Conservation (phyloP, 805 yeast species). For the Lipomyces spencermartinsiae region DNA sequence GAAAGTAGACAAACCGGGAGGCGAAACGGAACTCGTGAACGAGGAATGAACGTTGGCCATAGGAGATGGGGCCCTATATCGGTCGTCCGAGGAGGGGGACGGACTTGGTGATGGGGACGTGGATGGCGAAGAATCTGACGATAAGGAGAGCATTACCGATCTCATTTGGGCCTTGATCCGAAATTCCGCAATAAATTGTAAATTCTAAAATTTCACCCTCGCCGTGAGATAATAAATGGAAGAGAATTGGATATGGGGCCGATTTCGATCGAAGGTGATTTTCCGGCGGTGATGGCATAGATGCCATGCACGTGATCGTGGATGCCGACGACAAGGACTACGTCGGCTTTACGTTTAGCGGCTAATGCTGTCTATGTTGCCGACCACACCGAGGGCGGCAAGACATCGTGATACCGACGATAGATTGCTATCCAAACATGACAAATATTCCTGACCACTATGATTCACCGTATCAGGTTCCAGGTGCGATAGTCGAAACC, state of each 20-base stretch:
- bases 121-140: slow-evolving; percentile 25
- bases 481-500: background rate
- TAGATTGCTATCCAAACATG: background rate
- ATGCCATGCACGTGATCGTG: background rate
- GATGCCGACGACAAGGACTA: background rate
- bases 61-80: background rate
- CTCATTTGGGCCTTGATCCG: background rate
- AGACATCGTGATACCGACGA: background rate
- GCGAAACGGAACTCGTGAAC: slow-evolving; percentile 13
- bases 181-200: background rate
- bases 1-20: slow-evolving; percentile 34
- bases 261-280: background rate
- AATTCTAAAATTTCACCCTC: background rate
- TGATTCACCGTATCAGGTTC: background rate
- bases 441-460: background rate
- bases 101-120: slow-evolving; percentile 22
- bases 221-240: background rate
- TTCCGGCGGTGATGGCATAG: background rate
- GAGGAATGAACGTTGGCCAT: slow-evolving; percentile 9
- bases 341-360: too few relatives aligned
- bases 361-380: too few relatives aligned
- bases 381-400: background rate
- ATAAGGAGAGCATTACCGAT: slow-evolving; percentile 21
- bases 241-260: background rate
- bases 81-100: slow-evolving; percentile 17